Base-by-base conservation (phyloP, 805 yeast genomes). In the Saturnispora serradocipensis region DNA sequence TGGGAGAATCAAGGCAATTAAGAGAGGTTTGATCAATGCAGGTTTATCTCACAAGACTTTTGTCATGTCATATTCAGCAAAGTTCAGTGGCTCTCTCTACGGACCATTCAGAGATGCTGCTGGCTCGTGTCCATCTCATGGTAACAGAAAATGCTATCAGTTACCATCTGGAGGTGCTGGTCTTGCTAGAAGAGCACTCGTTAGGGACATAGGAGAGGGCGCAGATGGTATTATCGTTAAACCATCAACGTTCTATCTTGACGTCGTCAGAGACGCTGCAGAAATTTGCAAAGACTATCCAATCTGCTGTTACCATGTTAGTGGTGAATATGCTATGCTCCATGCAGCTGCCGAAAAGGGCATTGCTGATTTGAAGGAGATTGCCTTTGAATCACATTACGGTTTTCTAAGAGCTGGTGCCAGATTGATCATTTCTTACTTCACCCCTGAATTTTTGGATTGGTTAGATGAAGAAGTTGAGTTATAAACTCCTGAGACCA, bases 81-180 rank as follows among this genome's bases (percentile, higher is more conserved):
- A 93, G 66, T 93, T 93, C 65, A 75, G 87, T 54, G 97, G 98
- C 35, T 80, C 81, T 56, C 72, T 93, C 46, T 93, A 93, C 66
- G 99, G 99, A 1, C 99, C 99, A 4, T 93, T 93, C 75, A 78
- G 99, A 67, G 99, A 93, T 61, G 97, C 97, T 44, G 99, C 98
- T 3, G 93, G 95, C 36, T 85, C 95, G 49, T 75, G 83, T 4
- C 98, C 99, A 9, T 77, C 87, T 20, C 75, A 79, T 54, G 99
- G 99, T 50, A 97, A 93, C 68, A 80, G 99, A 66, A 86, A 83
- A 66, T 80, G 88, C 57, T 93, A 93, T 68, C 99, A 93, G 71
- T 75, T 93, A 54, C 99, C 99, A 9, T 77, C 90, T 3, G 95
- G 89, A 18, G 97, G 95, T 25, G 78, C 86, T 46, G 99, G 99